These are phyloP conservation scores for Ophiosphaerella herpotricha DNA, from an alignment of 2,329 filamentous ascomycete species.

Conservation along the genomic window DNA sequence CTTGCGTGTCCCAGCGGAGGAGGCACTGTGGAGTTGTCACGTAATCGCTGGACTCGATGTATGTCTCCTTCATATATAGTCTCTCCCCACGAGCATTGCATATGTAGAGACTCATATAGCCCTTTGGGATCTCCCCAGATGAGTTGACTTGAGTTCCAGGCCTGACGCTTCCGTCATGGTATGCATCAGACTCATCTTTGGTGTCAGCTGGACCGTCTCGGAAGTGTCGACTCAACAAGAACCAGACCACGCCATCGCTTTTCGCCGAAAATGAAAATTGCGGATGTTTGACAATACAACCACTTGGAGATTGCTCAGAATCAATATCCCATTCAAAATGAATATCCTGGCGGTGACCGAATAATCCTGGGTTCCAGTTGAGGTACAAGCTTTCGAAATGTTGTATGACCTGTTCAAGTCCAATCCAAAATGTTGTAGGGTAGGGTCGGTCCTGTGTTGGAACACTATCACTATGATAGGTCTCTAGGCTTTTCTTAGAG, in stretches of 20 bases:
- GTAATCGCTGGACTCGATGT: conserved; percentile 77
- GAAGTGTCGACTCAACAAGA: conserved; percentile 86
- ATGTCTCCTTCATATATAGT: conserved; percentile 74
- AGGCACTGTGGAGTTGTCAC: conserved; percentile 94
- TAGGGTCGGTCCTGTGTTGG: conserved; percentile 42
- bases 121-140: conserved; percentile 52
- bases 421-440: conserved; percentile 92
- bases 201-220: conserved; percentile 56
- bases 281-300: conserved; percentile 72
- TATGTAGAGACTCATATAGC: conserved; percentile 86
- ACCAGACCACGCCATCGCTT: conserved; percentile 71
- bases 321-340: conserved; percentile 83
- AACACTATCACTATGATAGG: conserved; percentile 32
- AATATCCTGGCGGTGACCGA: conserved; percentile 79
- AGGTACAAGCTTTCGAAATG: conserved; percentile 96
- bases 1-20: conserved; percentile 69
- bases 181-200: conserved; percentile 36
- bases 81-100: conserved; percentile 73
- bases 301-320: conserved; percentile 62
- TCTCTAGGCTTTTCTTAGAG: conserved; percentile 23
- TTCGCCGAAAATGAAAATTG: conserved; percentile 62
- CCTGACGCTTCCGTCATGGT: conserved; percentile 37
- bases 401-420: conserved; percentile 82
- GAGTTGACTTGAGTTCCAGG: conserved; percentile 25
- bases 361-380: conserved; percentile 93